A percentile compares a stretch with the other conserved stretches of the same genome.
Evolutionary conservation across 768 basidiomycete species (phyloP).

Genomic region (Aureoboletus auriporus): DNA sequence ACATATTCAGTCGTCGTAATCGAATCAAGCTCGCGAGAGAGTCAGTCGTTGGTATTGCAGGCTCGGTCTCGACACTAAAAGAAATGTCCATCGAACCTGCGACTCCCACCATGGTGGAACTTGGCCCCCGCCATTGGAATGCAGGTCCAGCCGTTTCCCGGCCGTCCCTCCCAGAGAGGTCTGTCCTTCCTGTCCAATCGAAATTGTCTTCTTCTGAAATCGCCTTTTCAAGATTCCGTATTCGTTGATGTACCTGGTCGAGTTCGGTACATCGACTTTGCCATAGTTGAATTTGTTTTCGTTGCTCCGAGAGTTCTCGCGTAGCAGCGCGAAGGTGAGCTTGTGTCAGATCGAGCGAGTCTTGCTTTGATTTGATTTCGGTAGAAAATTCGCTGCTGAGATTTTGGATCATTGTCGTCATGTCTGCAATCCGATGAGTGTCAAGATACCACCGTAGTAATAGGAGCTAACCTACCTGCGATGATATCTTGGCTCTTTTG

Average conservation of each 20-base stretch:
- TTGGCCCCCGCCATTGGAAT: constrained; percentile 66
- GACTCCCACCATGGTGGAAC: constrained; percentile 63
- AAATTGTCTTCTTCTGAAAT: constrained; percentile 74
- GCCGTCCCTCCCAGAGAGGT: constrained; percentile 38
- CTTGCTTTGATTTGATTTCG: constrained; percentile 86
- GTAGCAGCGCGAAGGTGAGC: constrained; percentile 86
- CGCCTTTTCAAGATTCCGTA: constrained; percentile 81
- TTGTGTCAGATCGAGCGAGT: constrained; percentile 82
- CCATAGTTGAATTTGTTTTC: constrained; percentile 78
- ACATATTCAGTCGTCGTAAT: constrained; percentile 72
- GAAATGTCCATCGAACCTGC: constrained; percentile 62
- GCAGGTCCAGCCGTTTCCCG: constrained; percentile 41
- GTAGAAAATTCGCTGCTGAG: constrained; percentile 74
- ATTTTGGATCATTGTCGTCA: constrained; percentile 79
- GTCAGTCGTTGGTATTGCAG: constrained; percentile 61
- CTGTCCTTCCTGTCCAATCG: constrained; percentile 83
- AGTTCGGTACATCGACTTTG: constrained; percentile 71
- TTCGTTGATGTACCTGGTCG: constrained; percentile 76
- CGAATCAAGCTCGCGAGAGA: constrained; percentile 58
- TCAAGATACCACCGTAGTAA: not conserved
- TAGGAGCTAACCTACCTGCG: constrained; percentile 43
- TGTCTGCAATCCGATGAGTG: constrained; percentile 47
- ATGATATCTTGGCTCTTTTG: constrained; percentile 90
- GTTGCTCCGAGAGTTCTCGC: constrained; percentile 84
- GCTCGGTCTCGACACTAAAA: constrained; percentile 66